phyloP scores from a whole-genome alignment of 1,284 basidiomycete species.

The Gomphus bonarii region DNA sequence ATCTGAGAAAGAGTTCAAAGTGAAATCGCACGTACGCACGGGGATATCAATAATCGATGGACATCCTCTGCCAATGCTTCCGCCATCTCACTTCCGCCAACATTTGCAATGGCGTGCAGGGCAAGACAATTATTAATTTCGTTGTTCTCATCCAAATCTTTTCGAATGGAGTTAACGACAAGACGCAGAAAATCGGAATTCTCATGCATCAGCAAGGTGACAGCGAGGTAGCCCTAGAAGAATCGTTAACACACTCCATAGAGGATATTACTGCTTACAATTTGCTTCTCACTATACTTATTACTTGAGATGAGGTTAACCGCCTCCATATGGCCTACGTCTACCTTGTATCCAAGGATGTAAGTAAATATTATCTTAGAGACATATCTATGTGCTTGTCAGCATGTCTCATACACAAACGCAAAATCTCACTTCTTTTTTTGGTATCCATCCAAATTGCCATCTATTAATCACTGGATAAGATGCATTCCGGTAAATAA shows the following conservation, averaged over 20 bases:
- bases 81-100: constrained; percentile 97
- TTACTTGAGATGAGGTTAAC: constrained; percentile 93
- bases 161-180: constrained; percentile 96
- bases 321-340: constrained; percentile 98
- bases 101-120: constrained; percentile 95
- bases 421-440: constrained; percentile 82
- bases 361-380: constrained; percentile 99
- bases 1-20: constrained; percentile 2
- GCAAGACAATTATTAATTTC: constrained; percentile 96
- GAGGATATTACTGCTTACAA: constrained; percentile 45
- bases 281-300: constrained; percentile 99
- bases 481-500: constrained; percentile 5
- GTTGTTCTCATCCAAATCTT: constrained; percentile 91
- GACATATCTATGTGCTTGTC: constrained; percentile 53
- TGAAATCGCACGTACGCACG: constrained; percentile 44
- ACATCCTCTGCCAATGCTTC: constrained; percentile 91
- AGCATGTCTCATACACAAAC: constrained; percentile 1
- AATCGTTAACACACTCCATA: neutral
- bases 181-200: constrained; percentile 93
- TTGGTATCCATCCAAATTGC: constrained; percentile 95
- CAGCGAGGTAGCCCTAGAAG: constrained; percentile 86
- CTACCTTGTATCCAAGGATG: constrained; percentile 97
- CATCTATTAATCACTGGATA: constrained; percentile 45
- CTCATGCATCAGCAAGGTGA: constrained; percentile 97
- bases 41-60: constrained; percentile 90